Percentiles rank a stretch among this genome's conserved stretches.
phyloP scores from a whole-genome alignment of 2,329 filamentous ascomycete genomes.

The Daldinia sp. region DNA sequence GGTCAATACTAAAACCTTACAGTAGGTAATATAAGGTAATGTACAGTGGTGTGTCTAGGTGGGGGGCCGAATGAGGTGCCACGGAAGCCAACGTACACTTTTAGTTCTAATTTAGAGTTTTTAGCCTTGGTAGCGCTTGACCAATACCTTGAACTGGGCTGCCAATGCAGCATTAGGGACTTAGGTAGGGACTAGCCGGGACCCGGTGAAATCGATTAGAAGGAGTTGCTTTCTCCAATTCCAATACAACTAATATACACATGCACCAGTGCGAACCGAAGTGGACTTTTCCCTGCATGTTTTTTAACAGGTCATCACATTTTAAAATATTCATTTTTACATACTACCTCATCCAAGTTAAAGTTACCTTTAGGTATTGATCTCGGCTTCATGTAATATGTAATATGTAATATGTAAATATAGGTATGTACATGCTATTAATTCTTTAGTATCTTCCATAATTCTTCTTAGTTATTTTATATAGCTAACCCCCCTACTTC shows the following conservation, averaged over 20 bases:
- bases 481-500: too few species aligned
- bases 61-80: constrained; percentile 13
- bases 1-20: too few species aligned
- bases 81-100: constrained; percentile 25
- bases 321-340: neutral
- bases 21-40: too few species aligned
- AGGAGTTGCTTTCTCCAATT: constrained; percentile 24
- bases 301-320: constrained; percentile 12
- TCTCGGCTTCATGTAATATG: neutral
- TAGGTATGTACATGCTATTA: neutral
- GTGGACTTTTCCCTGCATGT: neutral
- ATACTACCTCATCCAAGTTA: neutral
- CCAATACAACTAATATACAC: neutral
- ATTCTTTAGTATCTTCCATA: neutral
- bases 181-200: constrained; percentile 5
- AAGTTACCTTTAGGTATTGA: neutral
- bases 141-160: neutral
- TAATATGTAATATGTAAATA: too few species aligned
- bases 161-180: neutral
- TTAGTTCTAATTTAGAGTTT: constrained; percentile 24
- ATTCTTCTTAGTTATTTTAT: neutral
- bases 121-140: constrained; percentile 16
- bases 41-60: neutral
- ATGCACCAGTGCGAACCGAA: neutral
- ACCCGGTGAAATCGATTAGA: constrained; percentile 23